Evolutionary conservation across 2,329 filamentous ascomycete genomes (phyloP), one percentile per base, ranked within the genome.

Genomic region (Plenodomus lindquistii): DNA sequence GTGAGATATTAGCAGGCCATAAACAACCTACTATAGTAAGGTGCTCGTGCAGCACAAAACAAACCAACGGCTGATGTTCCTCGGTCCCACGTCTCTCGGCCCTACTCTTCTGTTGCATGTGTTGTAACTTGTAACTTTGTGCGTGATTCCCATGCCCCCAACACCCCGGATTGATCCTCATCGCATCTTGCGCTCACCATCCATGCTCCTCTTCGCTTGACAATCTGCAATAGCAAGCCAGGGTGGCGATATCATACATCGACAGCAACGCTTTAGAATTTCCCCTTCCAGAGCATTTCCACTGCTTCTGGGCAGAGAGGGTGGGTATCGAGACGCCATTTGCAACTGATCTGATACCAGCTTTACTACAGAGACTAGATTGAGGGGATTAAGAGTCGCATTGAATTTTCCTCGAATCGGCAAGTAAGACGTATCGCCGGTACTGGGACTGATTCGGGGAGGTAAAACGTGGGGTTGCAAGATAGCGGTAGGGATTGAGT

Each of bases 361-460:
- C 11, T 31, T 31, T 4, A 31, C 27, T 31, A 13, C 27, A 31
- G 15, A 31, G 27, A 31, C 27, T 13, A 37, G 35, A 20, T 20
- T 37, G 10, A 18, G 35, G 10, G 22, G 8, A 20, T 17, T 38
- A 22, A 36, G 31, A 24, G n/a, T 21, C n/a, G 15, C 8, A 10
- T 18, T 29, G 21, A 31, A 37, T 52, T 46, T 49, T 46, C 49
- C 52, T 44, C 52, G 40, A 52, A 52, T 55, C 52, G 42, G 48
- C 41, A 34, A 31, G 27, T 31, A 31, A 31, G 10, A 24, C 10
- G 27, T 15, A 31, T 13, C 27, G 13, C 13, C 15, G 47, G 38
- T 24, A 22, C 36, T 16, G 18, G 15, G 16, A 17, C 50, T 41
- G 42, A 16, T 40, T 45, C 36, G 20, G 44, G 50, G 42, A 46